Evolutionary conservation across 495 filamentous ascomycete genomes (phyloP).

Genomic region (Amorphotheca resinae): DNA sequence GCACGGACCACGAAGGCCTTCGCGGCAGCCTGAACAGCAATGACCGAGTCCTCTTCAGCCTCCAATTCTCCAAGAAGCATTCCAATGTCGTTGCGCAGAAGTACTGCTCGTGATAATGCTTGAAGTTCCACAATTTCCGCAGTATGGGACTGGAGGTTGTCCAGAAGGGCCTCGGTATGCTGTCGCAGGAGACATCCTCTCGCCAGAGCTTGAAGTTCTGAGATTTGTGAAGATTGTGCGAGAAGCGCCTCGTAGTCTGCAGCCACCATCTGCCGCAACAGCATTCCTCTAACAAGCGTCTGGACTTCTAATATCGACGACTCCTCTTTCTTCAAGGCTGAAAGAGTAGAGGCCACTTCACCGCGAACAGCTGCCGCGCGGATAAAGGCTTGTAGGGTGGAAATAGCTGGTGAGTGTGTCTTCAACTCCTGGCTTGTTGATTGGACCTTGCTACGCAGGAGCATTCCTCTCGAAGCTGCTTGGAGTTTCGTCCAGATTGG

Average conservation of each 20-base stretch:
- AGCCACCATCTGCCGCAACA: conserved; percentile 34
- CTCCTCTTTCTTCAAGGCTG: conserved; percentile 29
- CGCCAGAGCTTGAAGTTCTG: conserved; percentile 54
- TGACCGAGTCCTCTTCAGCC: conserved; percentile 60
- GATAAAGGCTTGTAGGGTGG: conserved; percentile 37
- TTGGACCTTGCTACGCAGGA: conserved; percentile 31
- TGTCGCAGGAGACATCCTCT: conserved; percentile 51
- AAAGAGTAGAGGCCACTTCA: conserved; percentile 31
- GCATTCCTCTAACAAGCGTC: conserved; percentile 38
- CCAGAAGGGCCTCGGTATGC: conserved; percentile 36
- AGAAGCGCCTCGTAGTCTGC: conserved; percentile 45
- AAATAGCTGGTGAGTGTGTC: conserved; percentile 26
- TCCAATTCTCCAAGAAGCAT: conserved; percentile 62
- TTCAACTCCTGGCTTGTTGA: conserved; percentile 28
- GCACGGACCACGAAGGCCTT: conserved; percentile 62
- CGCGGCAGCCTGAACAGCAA: conserved; percentile 61
- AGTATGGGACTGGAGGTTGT: conserved; percentile 43
- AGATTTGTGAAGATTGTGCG: conserved; percentile 43
- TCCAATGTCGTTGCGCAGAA: conserved; percentile 59
- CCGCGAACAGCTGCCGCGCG: conserved; percentile 37
- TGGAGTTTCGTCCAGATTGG: conserved; percentile 28
- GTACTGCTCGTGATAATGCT: conserved; percentile 61
- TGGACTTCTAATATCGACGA: conserved; percentile 31
- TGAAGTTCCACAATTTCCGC: conserved; percentile 55
- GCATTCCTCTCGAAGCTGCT: conserved; percentile 37